Percentiles rank a stretch among this genome's conserved stretches.
These are phyloP conservation scores for Kodamaea suecica DNA, from an alignment of 1,139 yeast genomes.

Conservation along the genomic window DNA sequence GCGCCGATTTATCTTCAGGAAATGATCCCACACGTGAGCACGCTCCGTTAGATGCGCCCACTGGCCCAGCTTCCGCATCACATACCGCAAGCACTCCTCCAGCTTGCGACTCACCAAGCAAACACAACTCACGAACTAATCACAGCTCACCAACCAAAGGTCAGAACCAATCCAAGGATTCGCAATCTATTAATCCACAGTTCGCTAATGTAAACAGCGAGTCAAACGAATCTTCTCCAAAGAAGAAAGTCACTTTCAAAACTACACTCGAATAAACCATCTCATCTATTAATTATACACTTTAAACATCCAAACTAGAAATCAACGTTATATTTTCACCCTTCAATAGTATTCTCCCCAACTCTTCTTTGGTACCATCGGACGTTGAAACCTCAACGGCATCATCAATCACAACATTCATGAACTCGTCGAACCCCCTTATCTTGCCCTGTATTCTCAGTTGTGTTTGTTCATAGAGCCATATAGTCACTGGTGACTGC, in stretches of 20 bases:
- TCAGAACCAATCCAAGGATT: too few relatives aligned
- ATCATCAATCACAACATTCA: constrained; percentile 92
- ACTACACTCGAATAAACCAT: neutral
- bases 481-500: constrained; percentile 72
- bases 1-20: too few relatives aligned
- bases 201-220: too few relatives aligned
- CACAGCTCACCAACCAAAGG: too few relatives aligned
- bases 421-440: constrained; percentile 93
- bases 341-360: constrained; percentile 67
- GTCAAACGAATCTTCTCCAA: too few relatives aligned
- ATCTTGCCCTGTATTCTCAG: constrained; percentile 79
- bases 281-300: neutral
- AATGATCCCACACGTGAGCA: too few relatives aligned
- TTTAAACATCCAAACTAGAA: constrained; percentile 47
- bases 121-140: too few relatives aligned
- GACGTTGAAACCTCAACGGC: constrained; percentile 63
- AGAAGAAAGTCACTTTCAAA: constrained; percentile 1
- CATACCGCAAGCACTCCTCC: too few relatives aligned
- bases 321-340: constrained; percentile 93
- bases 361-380: constrained; percentile 39
- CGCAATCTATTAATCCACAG: too few relatives aligned
- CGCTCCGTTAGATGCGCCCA: too few relatives aligned
- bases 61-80: too few relatives aligned
- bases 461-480: constrained; percentile 85
- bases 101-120: too few relatives aligned